Evolutionary conservation across 345 rosid genomes (phyloP).

Genomic region (Passiflora organensis): DNA sequence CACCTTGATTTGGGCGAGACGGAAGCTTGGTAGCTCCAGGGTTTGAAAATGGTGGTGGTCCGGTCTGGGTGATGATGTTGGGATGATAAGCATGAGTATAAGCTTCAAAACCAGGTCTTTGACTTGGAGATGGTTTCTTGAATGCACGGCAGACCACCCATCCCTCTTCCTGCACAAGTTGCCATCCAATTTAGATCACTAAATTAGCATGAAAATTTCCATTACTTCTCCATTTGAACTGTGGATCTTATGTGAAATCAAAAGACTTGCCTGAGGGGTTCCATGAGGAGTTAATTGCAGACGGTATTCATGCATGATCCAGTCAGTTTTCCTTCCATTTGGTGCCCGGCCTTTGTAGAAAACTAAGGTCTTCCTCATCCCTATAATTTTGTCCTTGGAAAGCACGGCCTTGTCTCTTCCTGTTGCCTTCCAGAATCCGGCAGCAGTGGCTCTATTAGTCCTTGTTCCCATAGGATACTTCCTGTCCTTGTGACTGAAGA

Average conservation of each 20-base stretch:
- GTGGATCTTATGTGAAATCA: too few relatives aligned
- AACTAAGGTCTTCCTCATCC: constrained; percentile 93
- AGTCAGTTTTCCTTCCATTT: constrained; percentile 78
- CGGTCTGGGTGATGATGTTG: constrained; percentile 17
- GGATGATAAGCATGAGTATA: constrained; percentile 52
- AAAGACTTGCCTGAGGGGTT: constrained; percentile 81
- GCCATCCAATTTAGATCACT: too few relatives aligned
- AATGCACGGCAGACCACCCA: constrained; percentile 98
- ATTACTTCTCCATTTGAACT: too few relatives aligned
- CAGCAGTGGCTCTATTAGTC: constrained; percentile 82
- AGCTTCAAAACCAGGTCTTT: constrained; percentile 63
- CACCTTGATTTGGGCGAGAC: constrained; percentile 13
- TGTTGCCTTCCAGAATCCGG: constrained; percentile 98
- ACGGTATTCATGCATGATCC: constrained; percentile 98
- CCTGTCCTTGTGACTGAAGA: constrained; percentile 95
- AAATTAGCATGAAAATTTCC: too few relatives aligned
- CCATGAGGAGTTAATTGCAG: constrained; percentile 64
- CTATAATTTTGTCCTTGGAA: constrained; percentile 66
- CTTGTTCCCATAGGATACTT: constrained; percentile 93
- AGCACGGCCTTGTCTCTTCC: constrained; percentile 91
- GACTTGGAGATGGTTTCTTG: constrained; percentile 73
- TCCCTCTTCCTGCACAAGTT: constrained; percentile 81
- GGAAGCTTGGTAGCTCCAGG: background rate
- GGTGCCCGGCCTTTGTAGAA: constrained; percentile 94
- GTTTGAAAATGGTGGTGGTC: constrained; percentile 17